Percentiles rank a stretch among this genome's conserved stretches.
These are phyloP conservation scores for Erythrobasidium hasegawianum DNA, from an alignment of 1,284 basidiomycete genomes.

Conservation along the genomic window DNA sequence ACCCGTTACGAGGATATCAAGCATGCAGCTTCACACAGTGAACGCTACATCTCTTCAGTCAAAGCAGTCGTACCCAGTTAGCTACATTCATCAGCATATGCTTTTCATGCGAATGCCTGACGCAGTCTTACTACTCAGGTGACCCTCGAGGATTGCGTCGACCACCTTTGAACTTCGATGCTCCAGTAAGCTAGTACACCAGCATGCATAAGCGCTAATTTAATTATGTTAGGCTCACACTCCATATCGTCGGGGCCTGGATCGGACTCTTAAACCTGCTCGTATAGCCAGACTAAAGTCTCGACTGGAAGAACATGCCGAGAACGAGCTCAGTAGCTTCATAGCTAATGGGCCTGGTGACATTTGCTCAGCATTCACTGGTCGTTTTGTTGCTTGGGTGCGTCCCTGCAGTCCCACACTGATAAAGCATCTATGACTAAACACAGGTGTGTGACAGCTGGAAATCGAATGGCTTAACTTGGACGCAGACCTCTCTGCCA, in stretches of 20 bases:
- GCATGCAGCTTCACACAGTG: constrained; percentile 3
- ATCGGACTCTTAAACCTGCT: constrained; percentile 29
- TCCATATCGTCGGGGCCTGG: constrained; percentile 25
- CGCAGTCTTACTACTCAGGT: not conserved
- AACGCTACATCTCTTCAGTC: constrained; percentile 20
- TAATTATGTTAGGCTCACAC: constrained; percentile 9
- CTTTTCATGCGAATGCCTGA: not conserved
- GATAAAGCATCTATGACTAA: not conserved
- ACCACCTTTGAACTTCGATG: constrained; percentile 32
- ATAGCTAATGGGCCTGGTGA: constrained; percentile 10
- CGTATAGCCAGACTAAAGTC: not conserved
- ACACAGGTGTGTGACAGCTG: not conserved
- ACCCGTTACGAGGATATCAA: constrained; percentile 33
- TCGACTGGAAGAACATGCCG: constrained; percentile 6
- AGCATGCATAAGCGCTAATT: not conserved
- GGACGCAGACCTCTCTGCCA: constrained; percentile 8
- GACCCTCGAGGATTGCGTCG: constrained; percentile 5
- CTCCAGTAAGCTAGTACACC: not conserved
- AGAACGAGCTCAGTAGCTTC: constrained; percentile 3
- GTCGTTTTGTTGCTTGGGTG: constrained; percentile 20
- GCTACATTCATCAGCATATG: too few species aligned
- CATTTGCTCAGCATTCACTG: constrained; percentile 25
- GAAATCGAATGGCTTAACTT: constrained; percentile 23
- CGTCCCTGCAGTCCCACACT: not conserved
- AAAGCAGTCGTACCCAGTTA: constrained; percentile 25